These are phyloP conservation scores for Cercospora canescens DNA, from an alignment of 2,329 filamentous ascomycete genomes.

Conservation along the genomic window DNA sequence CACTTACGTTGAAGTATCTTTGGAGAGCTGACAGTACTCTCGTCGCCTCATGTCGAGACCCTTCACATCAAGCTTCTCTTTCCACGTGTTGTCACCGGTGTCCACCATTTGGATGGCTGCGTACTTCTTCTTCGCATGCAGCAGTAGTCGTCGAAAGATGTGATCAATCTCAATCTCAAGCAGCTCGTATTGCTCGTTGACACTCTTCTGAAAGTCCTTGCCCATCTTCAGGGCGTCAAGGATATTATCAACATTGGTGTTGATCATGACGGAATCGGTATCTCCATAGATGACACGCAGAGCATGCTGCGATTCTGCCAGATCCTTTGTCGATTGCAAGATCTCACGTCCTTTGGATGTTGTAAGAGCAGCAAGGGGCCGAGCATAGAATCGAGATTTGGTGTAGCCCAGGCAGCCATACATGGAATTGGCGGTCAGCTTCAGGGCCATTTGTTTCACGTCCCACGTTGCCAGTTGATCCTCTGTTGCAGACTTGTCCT, in stretches of 20 bases:
- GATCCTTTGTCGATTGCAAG: conserved; percentile 89
- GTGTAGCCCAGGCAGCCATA: conserved; percentile 98
- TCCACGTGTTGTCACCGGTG: conserved; percentile 75
- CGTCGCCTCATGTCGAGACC: conserved; percentile 96
- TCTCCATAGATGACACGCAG: conserved; percentile 98
- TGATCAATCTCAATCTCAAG: conserved; percentile 99
- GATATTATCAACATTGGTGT: conserved; percentile 93
- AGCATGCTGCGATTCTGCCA: conserved; percentile 80
- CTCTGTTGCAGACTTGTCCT: conserved; percentile 79
- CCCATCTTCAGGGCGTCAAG: conserved; percentile 88
- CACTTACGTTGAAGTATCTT: conserved; percentile 76
- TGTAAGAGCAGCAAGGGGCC: conserved; percentile 90
- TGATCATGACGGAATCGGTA: conserved; percentile 99
- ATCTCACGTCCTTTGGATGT: conserved; percentile 98
- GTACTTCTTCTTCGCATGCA: conserved; percentile 99
- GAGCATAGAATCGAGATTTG: conserved; percentile 94
- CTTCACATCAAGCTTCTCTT: conserved; percentile 96
- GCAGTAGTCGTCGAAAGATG: conserved; percentile 85
- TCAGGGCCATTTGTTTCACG: conserved; percentile 94
- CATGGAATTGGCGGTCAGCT: conserved; percentile 99
- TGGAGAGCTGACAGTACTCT: conserved; percentile 94
- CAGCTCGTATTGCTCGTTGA: conserved; percentile 90
- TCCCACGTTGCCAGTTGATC: conserved; percentile 95
- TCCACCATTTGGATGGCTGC: conserved; percentile 93
- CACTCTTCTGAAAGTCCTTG: conserved; percentile 88